A percentile compares a stretch with the other conserved stretches of the same genome.
These are phyloP conservation scores for Skeletonema potamos DNA, from an alignment of 108 stramenopile species.

Conservation along the genomic window DNA sequence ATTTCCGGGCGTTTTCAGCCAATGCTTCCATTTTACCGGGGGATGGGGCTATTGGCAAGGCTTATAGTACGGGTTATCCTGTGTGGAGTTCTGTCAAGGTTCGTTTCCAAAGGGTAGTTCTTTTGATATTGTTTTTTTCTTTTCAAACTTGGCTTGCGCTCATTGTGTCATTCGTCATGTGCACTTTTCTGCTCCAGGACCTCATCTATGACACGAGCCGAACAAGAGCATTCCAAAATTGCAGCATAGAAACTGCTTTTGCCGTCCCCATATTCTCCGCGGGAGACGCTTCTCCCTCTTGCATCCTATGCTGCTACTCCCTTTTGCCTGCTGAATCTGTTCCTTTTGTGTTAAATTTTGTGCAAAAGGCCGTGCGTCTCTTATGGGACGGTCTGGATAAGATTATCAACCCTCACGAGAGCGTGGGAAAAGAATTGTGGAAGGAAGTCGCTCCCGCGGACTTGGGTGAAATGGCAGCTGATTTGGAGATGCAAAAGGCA, in stretches of 20 bases:
- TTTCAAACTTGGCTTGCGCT: neutral
- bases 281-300: slow-evolving; percentile 59
- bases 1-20: slow-evolving; percentile 48
- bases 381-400: slow-evolving; percentile 83
- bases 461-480: slow-evolving; percentile 92
- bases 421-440: slow-evolving; percentile 71
- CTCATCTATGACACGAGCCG: slow-evolving; percentile 67
- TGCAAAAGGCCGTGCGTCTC: slow-evolving; percentile 83
- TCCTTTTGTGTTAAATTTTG: slow-evolving; percentile 85
- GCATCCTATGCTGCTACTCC: slow-evolving; percentile 82
- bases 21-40: slow-evolving; percentile 60
- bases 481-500: slow-evolving; percentile 89
- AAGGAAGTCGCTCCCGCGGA: slow-evolving; percentile 81
- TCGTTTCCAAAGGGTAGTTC: slow-evolving; percentile 2
- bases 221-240: slow-evolving; percentile 49
- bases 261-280: slow-evolving; percentile 83
- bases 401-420: slow-evolving; percentile 68
- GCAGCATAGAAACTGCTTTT: slow-evolving; percentile 72
- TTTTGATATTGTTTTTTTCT: neutral
- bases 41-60: slow-evolving; percentile 86
- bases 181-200: slow-evolving; percentile 24
- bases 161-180: neutral
- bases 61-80: slow-evolving; percentile 82
- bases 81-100: slow-evolving; percentile 84
- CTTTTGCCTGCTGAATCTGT: slow-evolving; percentile 70